phyloP scores from a whole-genome alignment of 164 flowering plant genomes.

The Warburgia ugandensis region DNA sequence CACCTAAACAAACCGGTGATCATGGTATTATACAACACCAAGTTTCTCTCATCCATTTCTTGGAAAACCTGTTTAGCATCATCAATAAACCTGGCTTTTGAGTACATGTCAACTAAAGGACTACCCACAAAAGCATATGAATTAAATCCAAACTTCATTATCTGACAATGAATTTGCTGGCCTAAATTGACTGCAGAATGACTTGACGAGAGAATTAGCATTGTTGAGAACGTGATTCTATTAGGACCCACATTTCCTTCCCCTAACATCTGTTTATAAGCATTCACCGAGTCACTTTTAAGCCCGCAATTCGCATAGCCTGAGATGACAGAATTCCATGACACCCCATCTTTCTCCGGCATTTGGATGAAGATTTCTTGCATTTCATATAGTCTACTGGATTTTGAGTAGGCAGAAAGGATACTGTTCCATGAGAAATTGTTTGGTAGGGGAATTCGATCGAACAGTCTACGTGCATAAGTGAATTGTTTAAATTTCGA shows the following conservation, averaged over 20 bases:
- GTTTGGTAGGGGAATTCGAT: slow-evolving; percentile 55
- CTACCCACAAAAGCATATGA: slow-evolving; percentile 24
- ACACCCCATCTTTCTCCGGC: slow-evolving; percentile 22
- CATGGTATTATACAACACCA: slow-evolving; percentile 50
- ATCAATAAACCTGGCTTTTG: slow-evolving; percentile 20
- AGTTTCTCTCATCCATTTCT: slow-evolving; percentile 32
- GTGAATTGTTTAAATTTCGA: slow-evolving; percentile 25
- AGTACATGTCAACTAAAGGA: slow-evolving; percentile 27
- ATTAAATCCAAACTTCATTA: slow-evolving; percentile 21
- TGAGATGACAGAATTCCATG: slow-evolving; percentile 42
- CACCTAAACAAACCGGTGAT: slow-evolving; percentile 35
- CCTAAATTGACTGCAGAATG: slow-evolving; percentile 12
- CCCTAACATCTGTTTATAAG: slow-evolving; percentile 19
- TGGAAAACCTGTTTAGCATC: slow-evolving; percentile 46
- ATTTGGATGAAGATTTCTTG: slow-evolving; percentile 15
- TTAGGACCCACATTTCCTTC: slow-evolving; percentile 12
- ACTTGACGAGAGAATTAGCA: slow-evolving; percentile 16
- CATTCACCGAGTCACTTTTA: slow-evolving; percentile 7
- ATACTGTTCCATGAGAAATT: slow-evolving; percentile 68
- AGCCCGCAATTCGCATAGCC: slow-evolving; percentile 17
- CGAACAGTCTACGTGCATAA: slow-evolving; percentile 66
- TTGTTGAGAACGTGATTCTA: slow-evolving; percentile 24
- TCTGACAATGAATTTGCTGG: slow-evolving; percentile 22
- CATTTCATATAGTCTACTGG: slow-evolving; percentile 25
- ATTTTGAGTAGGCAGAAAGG: slow-evolving; percentile 56